Evolutionary conservation across 2,329 filamentous ascomycete species (phyloP).

Genomic region (Fusarium sterilihyphosum): DNA sequence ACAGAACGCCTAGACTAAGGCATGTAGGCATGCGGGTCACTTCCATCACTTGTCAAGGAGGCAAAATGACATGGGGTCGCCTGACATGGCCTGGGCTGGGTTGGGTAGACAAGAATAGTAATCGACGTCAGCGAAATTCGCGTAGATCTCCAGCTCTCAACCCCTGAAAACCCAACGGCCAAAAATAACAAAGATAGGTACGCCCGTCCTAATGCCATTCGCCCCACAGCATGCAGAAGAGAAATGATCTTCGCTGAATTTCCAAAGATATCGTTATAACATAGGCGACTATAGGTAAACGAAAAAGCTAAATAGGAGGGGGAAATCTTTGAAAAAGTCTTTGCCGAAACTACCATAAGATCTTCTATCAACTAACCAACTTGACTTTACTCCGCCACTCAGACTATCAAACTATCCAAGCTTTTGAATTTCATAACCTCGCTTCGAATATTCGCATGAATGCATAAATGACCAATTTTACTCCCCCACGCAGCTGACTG

Average conservation of each 20-base stretch:
- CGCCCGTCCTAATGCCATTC: constrained; percentile 19
- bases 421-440: constrained; percentile 20
- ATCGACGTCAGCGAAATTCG: constrained; percentile 33
- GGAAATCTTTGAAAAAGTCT: background rate
- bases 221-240: constrained; percentile 2
- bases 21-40: constrained; percentile 12
- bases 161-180: constrained; percentile 23
- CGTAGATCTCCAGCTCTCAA: constrained; percentile 25
- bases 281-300: background rate
- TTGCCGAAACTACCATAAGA: background rate
- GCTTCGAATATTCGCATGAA: constrained; percentile 40
- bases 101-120: constrained; percentile 33
- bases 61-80: constrained; percentile 4
- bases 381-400: background rate
- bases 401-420: background rate
- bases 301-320: background rate
- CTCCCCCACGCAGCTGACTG: constrained; percentile 39
- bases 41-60: constrained; percentile 8
- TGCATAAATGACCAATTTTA: constrained; percentile 46
- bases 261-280: background rate
- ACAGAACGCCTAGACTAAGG: constrained; percentile 7
- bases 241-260: constrained; percentile 10
- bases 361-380: background rate
- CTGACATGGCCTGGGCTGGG: background rate
- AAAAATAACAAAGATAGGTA: constrained; percentile 11